Percentiles rank a stretch among this genome's conserved stretches.
phyloP scores from a whole-genome alignment of 495 filamentous ascomycete species.

The Lichenothelia convexa region DNA sequence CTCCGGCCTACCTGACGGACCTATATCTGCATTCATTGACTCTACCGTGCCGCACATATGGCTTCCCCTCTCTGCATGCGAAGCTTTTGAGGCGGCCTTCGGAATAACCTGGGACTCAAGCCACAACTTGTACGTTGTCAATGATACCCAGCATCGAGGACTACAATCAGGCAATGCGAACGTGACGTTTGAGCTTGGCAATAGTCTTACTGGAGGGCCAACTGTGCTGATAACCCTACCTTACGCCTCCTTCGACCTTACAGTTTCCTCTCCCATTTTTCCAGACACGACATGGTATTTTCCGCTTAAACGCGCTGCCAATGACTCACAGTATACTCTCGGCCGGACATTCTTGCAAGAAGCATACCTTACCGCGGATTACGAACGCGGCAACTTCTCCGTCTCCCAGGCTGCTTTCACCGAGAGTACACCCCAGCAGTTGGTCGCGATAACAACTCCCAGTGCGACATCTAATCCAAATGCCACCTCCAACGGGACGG shows the following conservation, averaged over 20 bases:
- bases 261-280: not conserved
- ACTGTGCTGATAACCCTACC: conserved; percentile 2
- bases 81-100: conserved; percentile 1
- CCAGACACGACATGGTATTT: conserved; percentile 7
- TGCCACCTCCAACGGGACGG: not conserved
- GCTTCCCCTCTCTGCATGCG: conserved; percentile 1
- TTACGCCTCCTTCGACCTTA: conserved; percentile 9
- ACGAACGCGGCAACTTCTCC: conserved; percentile 8
- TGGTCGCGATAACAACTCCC: conserved; percentile 3
- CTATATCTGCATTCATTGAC: no score
- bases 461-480: not conserved
- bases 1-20: not conserved
- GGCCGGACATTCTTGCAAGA: conserved; percentile 9
- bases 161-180: conserved; percentile 1
- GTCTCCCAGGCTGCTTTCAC: conserved; percentile 4
- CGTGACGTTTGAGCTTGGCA: conserved; percentile 1
- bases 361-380: conserved; percentile 10
- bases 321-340: conserved; percentile 9
- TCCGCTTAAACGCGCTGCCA: conserved; percentile 6
- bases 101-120: conserved; percentile 1
- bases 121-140: conserved; percentile 1
- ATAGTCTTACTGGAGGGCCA: not conserved
- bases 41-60: conserved; percentile 2
- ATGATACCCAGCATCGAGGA: not conserved
- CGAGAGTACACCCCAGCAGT: conserved; percentile 5